Conservation (phyloP, 352 stramenopile species). For the Globisporangium camurandrum region DNA sequence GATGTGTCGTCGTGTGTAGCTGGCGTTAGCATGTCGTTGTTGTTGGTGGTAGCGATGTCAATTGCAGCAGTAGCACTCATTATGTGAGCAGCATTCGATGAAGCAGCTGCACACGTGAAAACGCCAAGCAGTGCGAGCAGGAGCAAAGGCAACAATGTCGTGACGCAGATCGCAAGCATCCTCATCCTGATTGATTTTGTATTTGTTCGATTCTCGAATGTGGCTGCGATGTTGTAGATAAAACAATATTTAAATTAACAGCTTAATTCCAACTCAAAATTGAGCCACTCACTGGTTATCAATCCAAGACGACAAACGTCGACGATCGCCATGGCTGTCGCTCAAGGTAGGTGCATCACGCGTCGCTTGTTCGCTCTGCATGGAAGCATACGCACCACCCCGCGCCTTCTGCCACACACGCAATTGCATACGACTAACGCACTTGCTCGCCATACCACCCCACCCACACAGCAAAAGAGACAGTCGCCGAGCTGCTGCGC, state of each 20-base stretch:
- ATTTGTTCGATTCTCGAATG: too few species aligned
- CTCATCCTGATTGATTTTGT: too few species aligned
- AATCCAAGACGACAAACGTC: neutral
- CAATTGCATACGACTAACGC: neutral
- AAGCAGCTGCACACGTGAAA: too few species aligned
- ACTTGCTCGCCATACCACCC: neutral
- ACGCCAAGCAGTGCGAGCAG: too few species aligned
- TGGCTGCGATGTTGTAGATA: too few species aligned
- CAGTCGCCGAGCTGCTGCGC: slow-evolving; percentile 22
- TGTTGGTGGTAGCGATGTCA: neutral
- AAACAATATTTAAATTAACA: neutral
- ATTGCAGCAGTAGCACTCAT: neutral
- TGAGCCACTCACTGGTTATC: neutral
- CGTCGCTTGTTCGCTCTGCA: neutral
- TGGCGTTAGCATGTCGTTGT: neutral
- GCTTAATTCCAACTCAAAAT: neutral
- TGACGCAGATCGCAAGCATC: too few species aligned
- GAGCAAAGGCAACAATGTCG: too few species aligned
- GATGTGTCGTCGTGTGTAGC: neutral
- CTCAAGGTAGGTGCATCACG: neutral
- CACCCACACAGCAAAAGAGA: neutral
- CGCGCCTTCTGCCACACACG: neutral
- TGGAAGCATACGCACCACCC: neutral
- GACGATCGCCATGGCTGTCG: neutral
- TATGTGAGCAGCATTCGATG: too few species aligned